Percentiles rank a stretch among this genome's conserved stretches.
phyloP scores from a whole-genome alignment of 352 stramenopile species.

The Globisporangium paroecandrum region DNA sequence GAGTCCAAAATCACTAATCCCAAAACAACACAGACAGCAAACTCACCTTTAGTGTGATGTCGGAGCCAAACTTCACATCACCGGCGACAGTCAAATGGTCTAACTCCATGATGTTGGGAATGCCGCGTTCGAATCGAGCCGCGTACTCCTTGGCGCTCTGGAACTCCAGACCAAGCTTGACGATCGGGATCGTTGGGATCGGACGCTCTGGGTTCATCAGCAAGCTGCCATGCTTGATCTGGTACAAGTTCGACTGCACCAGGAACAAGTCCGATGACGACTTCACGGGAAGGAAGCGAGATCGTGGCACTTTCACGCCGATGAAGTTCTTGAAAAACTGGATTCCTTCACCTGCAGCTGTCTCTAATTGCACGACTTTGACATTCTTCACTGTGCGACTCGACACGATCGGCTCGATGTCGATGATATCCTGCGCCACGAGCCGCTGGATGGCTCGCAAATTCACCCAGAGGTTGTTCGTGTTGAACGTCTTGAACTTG shows the following conservation, averaged over 20 bases:
- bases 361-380: conserved; percentile 93
- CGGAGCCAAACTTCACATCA: conserved; percentile 91
- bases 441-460: conserved; percentile 96
- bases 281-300: conserved; percentile 98
- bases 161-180: conserved; percentile 93
- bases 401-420: conserved; percentile 95
- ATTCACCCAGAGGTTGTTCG: conserved; percentile 99
- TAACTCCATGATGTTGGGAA: conserved; percentile 92
- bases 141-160: conserved; percentile 87
- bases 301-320: conserved; percentile 94
- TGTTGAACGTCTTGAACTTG: conserved; percentile 99
- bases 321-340: conserved; percentile 98
- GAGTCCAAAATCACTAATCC: background rate
- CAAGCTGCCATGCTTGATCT: conserved; percentile 90
- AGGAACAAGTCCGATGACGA: conserved; percentile 98
- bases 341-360: conserved; percentile 96
- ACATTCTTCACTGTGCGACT: conserved; percentile 95
- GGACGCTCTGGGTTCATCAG: conserved; percentile 84
- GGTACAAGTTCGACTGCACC: conserved; percentile 92
- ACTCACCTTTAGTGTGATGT: conserved; percentile 88
- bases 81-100: conserved; percentile 92
- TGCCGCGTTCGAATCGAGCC: conserved; percentile 80
- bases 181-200: conserved; percentile 86
- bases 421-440: conserved; percentile 96
- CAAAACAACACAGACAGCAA: conserved; percentile 6